Evolutionary conservation across 768 basidiomycete genomes (phyloP), one percentile per base, ranked within the genome.

Genomic region (Lyophyllum decastes): DNA sequence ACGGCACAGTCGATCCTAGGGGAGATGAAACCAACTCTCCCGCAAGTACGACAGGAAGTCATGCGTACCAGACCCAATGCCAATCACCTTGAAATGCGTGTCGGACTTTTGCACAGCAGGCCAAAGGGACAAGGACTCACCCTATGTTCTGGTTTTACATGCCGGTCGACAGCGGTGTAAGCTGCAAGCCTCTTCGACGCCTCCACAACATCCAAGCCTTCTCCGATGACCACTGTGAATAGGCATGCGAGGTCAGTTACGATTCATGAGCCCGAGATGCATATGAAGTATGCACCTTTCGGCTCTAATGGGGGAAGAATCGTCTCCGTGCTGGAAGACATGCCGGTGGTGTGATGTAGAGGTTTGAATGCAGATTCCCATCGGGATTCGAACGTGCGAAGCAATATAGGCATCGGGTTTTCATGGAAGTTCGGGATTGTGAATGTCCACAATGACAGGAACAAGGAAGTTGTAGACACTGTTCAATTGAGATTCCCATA

Each of bases 111-210:
- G 38, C 49, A 52, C 33, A 12, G 26, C 22, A 16, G 53, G 25
- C 4, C 10, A 10, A 26, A 19, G 43, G 7, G 38, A 30, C 25
- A 54, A 59, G 45, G 49, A 71, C 80, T 56, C 64, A 91, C 95
- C 78, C 87, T 89, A 74, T 98, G 89, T 64, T 93, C 82, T 25
- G 88, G 83, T 55, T 81, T 80, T 30, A 99, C 82, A 73, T 98
- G 90, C 49, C 85, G 82, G 70, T 98, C 96, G 1, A 99, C 96
- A 0, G 97, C 97, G 1, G 92, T 90, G 74, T 86, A 95, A 2
- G 97, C 97, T 9, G 97, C 97, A 17, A 96, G 80, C 52, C 84
- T 82, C 74, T 99, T 99, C 17, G 94, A 87, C 52, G 82, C 80
- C 66, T 98, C 96, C 40, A 98, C 77, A 4, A 69, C 68, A 40